These are phyloP conservation scores for Hylodesmum podocarpum DNA, from an alignment of 306 rosid species.

Conservation along the genomic window DNA sequence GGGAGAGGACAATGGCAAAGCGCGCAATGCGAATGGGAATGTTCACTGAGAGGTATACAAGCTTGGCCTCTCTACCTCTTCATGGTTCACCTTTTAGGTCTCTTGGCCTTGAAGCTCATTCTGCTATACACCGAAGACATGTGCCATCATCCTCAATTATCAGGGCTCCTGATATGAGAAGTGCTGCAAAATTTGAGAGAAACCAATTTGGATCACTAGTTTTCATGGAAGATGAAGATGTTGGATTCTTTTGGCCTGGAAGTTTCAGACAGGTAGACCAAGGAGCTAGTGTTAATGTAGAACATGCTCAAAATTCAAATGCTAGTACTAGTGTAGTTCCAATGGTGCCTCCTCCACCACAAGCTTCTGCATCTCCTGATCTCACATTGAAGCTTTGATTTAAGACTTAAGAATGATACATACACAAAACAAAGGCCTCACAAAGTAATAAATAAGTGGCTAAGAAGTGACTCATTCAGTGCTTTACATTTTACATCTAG, in stretches of 20 bases:
- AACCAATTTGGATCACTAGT: slow-evolving; percentile 59
- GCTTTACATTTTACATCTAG: neutral
- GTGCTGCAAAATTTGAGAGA: slow-evolving; percentile 65
- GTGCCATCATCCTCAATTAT: slow-evolving; percentile 45
- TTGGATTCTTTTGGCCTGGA: slow-evolving; percentile 79
- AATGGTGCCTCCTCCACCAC: slow-evolving; percentile 42
- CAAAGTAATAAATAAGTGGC: slow-evolving; percentile 22
- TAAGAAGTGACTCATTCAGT: slow-evolving; percentile 7
- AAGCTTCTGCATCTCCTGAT: slow-evolving; percentile 66
- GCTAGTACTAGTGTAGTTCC: slow-evolving; percentile 38
- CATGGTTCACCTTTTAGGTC: slow-evolving; percentile 85
- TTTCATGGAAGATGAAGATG: slow-evolving; percentile 76
- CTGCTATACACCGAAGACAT: slow-evolving; percentile 68
- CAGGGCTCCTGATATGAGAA: slow-evolving; percentile 52
- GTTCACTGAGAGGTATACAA: slow-evolving; percentile 69
- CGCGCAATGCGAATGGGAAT: slow-evolving; percentile 93
- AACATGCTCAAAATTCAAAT: slow-evolving; percentile 39
- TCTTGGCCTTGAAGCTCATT: slow-evolving; percentile 84
- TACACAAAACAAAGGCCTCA: slow-evolving; percentile 10
- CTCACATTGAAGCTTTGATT: slow-evolving; percentile 82
- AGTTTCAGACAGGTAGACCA: slow-evolving; percentile 77
- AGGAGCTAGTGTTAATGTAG: slow-evolving; percentile 29
- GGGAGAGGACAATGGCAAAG: slow-evolving; percentile 97
- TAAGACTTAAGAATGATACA: slow-evolving; percentile 7
- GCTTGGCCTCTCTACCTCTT: slow-evolving; percentile 91